Evolutionary conservation across 768 basidiomycete species (phyloP).

Genomic region (Boletellus emodensis): DNA sequence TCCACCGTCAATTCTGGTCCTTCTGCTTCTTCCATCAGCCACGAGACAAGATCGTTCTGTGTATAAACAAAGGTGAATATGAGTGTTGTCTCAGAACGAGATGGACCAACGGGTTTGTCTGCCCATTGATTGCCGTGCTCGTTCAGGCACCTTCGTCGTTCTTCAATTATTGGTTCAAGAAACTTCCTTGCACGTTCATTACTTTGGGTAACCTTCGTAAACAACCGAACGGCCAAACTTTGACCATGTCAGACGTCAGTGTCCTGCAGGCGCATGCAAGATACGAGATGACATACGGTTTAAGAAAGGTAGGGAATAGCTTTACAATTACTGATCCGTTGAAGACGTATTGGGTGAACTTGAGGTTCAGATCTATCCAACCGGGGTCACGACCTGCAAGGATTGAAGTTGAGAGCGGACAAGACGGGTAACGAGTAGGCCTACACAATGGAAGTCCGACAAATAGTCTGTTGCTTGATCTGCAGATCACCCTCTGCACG

Average conservation of each 20-base stretch:
- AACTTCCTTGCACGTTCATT: constrained; percentile 3
- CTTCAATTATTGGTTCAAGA: constrained; percentile 28
- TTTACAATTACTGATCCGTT: constrained; percentile 17
- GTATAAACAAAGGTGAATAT: neutral
- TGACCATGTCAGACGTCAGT: neutral
- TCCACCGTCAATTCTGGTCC: constrained; percentile 11
- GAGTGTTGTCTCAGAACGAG: neutral
- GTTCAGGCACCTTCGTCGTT: constrained; percentile 11
- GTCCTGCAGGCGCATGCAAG: neutral
- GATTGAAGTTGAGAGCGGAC: neutral
- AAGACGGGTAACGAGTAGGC: constrained; percentile 4
- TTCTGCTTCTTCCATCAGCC: constrained; percentile 29
- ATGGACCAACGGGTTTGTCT: constrained; percentile 3
- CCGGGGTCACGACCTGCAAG: constrained; percentile 1
- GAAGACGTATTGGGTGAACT: constrained; percentile 26
- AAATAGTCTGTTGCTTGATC: constrained; percentile 43
- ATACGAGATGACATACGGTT: constrained; percentile 20
- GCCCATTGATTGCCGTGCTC: neutral
- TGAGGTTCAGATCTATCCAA: constrained; percentile 20
- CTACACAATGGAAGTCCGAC: constrained; percentile 46
- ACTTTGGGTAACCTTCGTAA: constrained; percentile 5
- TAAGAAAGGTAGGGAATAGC: constrained; percentile 31
- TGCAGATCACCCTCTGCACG: constrained; percentile 35
- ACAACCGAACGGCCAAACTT: constrained; percentile 18
- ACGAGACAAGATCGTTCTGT: constrained; percentile 34